Conservation (phyloP, 768 basidiomycete species). For the Lentinula sp. region DNA sequence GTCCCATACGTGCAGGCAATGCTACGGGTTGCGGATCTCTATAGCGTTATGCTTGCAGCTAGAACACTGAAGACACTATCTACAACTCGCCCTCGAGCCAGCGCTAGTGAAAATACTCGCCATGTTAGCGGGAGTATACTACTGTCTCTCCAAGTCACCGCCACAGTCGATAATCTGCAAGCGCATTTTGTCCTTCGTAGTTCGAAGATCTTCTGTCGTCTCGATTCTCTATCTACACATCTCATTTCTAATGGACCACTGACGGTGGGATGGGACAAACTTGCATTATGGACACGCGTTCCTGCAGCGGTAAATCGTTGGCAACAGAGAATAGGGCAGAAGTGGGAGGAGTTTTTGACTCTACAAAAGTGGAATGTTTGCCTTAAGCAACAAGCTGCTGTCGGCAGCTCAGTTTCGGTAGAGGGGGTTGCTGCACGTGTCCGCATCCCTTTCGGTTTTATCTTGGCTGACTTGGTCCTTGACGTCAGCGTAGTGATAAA, state of each 20-base stretch:
- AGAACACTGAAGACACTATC: conserved; percentile 42
- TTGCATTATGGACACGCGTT: conserved; percentile 56
- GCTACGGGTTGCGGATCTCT: conserved; percentile 63
- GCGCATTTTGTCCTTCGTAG: conserved; percentile 41
- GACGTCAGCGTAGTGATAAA: conserved; percentile 68
- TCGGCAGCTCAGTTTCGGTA: conserved; percentile 32
- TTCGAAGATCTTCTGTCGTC: conserved; percentile 38
- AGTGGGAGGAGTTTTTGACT: conserved; percentile 73
- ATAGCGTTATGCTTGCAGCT: conserved; percentile 59
- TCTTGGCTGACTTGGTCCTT: conserved; percentile 70
- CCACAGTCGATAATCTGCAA: conserved; percentile 39
- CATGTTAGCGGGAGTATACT: conserved; percentile 12
- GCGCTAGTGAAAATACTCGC: conserved; percentile 13
- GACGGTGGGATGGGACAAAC: conserved; percentile 32
- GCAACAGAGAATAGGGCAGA: conserved; percentile 27
- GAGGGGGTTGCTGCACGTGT: conserved; percentile 61
- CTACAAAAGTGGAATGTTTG: conserved; percentile 47
- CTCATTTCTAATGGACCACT: conserved; percentile 19
- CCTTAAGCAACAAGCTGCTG: conserved; percentile 22
- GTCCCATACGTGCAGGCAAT: conserved; percentile 47
- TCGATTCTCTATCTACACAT: conserved; percentile 30
- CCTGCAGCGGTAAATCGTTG: conserved; percentile 27
- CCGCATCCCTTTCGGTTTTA: conserved; percentile 76
- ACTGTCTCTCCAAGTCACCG: conserved; percentile 20
- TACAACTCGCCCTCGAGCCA: conserved; percentile 13